A percentile compares a stretch with the other conserved stretches of the same genome.
Evolutionary conservation across 768 basidiomycete genomes (phyloP).

Genomic region (Russula ochroleuca): DNA sequence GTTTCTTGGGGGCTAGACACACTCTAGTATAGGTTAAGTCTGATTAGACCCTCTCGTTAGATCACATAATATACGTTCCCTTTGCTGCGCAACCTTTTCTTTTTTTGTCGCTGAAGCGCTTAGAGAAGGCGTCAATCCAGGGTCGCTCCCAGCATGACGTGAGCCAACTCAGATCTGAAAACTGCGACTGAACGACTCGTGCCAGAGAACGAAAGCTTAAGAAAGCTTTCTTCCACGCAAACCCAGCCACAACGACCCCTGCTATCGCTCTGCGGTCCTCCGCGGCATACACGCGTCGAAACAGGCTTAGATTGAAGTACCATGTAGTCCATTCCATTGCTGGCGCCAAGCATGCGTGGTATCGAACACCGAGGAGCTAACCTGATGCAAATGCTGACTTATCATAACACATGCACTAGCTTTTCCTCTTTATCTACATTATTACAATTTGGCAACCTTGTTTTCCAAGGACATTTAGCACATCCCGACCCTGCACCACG

Average conservation of each 20-base stretch:
- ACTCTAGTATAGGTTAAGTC: not conserved
- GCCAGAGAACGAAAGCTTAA: not conserved
- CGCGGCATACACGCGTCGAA: conserved; percentile 11
- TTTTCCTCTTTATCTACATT: too few species aligned
- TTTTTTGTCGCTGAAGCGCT: not conserved
- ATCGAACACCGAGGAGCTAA: too few species aligned
- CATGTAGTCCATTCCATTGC: not conserved
- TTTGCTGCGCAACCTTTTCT: not conserved
- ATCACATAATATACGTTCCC: not conserved
- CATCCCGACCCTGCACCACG: not conserved
- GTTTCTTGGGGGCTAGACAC: not conserved
- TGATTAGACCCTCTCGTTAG: not conserved
- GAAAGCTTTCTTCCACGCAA: conserved; percentile 6
- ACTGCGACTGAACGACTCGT: not conserved
- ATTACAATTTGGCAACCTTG: not conserved
- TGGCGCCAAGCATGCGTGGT: not conserved
- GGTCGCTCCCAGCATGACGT: not conserved
- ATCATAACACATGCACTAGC: too few species aligned
- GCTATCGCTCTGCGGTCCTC: too few species aligned
- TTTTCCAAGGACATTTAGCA: not conserved
- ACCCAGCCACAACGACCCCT: not conserved
- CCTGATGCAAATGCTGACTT: not conserved
- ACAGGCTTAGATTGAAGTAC: not conserved
- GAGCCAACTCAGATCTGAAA: too few species aligned
- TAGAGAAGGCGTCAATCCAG: not conserved